These are phyloP conservation scores for Penicillium verhagenii DNA, from an alignment of 495 filamentous ascomycete species.

Conservation along the genomic window DNA sequence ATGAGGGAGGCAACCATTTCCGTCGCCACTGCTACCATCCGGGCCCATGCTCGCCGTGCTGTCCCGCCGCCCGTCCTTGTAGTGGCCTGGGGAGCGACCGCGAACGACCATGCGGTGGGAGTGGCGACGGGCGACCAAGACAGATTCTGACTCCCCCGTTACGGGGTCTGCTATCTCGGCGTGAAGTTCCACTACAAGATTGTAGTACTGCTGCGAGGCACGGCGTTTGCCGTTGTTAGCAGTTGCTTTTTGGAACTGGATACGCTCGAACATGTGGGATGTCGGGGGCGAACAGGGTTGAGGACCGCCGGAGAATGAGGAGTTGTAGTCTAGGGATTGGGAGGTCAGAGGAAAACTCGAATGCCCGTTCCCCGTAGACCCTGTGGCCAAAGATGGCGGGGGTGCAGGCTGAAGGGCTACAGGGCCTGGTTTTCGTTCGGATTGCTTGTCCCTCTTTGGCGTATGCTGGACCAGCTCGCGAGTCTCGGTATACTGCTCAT, in stretches of 20 bases:
- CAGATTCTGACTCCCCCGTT: constrained; percentile 49
- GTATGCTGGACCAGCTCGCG: constrained; percentile 94
- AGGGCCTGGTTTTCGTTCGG: constrained; percentile 72
- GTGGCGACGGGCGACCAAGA: constrained; percentile 76
- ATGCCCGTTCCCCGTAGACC: constrained; percentile 24
- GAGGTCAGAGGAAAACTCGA: constrained; percentile 32
- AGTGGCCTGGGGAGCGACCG: constrained; percentile 89
- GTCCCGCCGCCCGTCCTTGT: constrained; percentile 76
- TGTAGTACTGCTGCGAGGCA: constrained; percentile 92
- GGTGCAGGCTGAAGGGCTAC: constrained; percentile 67
- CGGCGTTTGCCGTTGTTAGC: constrained; percentile 94
- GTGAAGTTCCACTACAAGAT: constrained; percentile 84
- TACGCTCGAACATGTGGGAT: constrained; percentile 76
- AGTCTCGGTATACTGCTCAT: constrained; percentile 69
- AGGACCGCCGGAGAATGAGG: constrained; percentile 31
- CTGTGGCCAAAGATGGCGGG: constrained; percentile 43
- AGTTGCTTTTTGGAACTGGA: constrained; percentile 95
- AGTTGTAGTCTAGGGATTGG: constrained; percentile 43
- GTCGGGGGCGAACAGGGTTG: constrained; percentile 43
- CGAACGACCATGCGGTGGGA: constrained; percentile 91
- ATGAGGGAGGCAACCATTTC: constrained; percentile 30
- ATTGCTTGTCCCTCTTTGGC: constrained; percentile 91
- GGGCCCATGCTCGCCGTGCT: constrained; percentile 72
- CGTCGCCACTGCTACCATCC: constrained; percentile 52
- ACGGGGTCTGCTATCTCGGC: constrained; percentile 61